A percentile compares a stretch with the other conserved stretches of the same genome.
These are phyloP conservation scores for Mucor piriformis DNA, from an alignment of 371 early-diverging fungal genomes.

Conservation along the genomic window DNA sequence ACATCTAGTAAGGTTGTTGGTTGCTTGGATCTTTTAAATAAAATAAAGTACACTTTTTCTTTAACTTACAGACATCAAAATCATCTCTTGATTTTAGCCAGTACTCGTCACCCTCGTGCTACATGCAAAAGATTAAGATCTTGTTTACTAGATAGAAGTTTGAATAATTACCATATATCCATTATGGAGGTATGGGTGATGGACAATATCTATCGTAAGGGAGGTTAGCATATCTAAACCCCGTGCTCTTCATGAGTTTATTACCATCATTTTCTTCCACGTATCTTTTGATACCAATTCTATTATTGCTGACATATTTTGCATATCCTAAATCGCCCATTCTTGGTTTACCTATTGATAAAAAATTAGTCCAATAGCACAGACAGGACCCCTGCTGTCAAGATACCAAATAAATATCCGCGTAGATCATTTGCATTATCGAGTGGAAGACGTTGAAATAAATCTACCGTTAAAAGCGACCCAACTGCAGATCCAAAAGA, in stretches of 20 bases:
- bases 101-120: constrained; percentile 27
- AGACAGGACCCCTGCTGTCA: neutral
- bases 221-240: neutral
- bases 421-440: constrained; percentile 2
- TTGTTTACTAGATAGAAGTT: too few relatives aligned
- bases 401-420: constrained; percentile 14
- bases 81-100: constrained; percentile 14
- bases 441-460: constrained; percentile 1
- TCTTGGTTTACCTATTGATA: constrained; percentile 13
- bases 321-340: constrained; percentile 21
- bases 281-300: constrained; percentile 4
- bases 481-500: constrained; percentile 26
- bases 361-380: neutral
- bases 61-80: neutral
- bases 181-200: constrained; percentile 8
- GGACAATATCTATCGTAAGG: neutral
- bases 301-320: constrained; percentile 5
- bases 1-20: neutral
- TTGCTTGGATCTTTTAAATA: neutral
- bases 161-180: constrained; percentile 17
- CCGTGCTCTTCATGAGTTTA: neutral
- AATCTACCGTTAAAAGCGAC: constrained; percentile 14
- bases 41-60: neutral
- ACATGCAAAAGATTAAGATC: neutral
- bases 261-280: constrained; percentile 19